These are phyloP conservation scores for Tympanopsis confertula DNA, from an alignment of 2,329 filamentous ascomycete species.

Conservation along the genomic window DNA sequence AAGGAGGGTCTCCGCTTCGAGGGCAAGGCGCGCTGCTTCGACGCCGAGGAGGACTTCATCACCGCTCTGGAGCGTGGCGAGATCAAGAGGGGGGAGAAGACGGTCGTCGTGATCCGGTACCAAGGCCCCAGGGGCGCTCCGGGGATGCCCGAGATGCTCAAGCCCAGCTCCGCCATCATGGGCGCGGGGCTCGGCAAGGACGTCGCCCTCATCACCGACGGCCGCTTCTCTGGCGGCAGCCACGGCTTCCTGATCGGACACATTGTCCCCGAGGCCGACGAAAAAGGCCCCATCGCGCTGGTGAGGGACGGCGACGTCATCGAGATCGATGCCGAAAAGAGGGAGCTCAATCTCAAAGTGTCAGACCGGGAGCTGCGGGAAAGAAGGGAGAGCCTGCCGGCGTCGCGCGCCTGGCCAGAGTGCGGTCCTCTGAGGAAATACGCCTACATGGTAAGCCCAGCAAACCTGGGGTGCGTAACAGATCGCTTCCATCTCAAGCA, in stretches of 20 bases:
- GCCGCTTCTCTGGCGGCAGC: constrained; percentile 44
- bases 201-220: constrained; percentile 63
- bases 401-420: constrained; percentile 6
- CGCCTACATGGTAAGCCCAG: neutral
- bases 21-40: constrained; percentile 60
- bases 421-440: neutral
- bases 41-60: constrained; percentile 60
- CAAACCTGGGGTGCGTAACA: neutral
- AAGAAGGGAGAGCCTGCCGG: constrained; percentile 37
- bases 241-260: constrained; percentile 53
- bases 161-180: constrained; percentile 63
- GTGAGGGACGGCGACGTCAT: constrained; percentile 46
- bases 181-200: constrained; percentile 59
- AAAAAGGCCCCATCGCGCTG: constrained; percentile 45
- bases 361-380: constrained; percentile 35
- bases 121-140: constrained; percentile 64
- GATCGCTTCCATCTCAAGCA: no score
- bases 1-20: constrained; percentile 59
- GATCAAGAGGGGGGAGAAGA: constrained; percentile 66
- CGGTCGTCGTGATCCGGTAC: constrained; percentile 65
- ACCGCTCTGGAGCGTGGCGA: constrained; percentile 53
- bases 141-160: constrained; percentile 66
- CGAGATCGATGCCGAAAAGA: constrained; percentile 45
- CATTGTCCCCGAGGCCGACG: constrained; percentile 49
- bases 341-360: constrained; percentile 36